Percentiles rank a stretch among this genome's conserved stretches.
Evolutionary conservation across 306 rosid species (phyloP).

Genomic region (Inga leiocalycina): DNA sequence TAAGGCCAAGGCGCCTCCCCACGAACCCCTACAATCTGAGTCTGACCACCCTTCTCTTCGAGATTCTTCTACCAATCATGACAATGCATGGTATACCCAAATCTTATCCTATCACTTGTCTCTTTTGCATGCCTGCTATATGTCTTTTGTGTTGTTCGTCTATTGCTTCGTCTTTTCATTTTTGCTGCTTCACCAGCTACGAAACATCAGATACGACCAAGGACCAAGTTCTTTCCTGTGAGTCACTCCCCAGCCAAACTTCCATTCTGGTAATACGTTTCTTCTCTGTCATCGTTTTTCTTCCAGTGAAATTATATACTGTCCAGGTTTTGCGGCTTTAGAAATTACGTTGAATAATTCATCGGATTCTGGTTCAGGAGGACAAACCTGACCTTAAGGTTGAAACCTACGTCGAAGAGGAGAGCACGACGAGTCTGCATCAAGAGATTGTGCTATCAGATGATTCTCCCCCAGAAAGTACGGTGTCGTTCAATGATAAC

Average conservation of each 20-base stretch:
- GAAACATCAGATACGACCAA: neutral
- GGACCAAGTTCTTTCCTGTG: constrained; percentile 24
- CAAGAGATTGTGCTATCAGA: constrained; percentile 47
- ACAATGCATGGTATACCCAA: constrained; percentile 9
- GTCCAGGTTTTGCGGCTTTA: constrained; percentile 7
- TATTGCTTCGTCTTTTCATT: neutral
- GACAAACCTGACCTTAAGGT: constrained; percentile 31
- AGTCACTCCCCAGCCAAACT: constrained; percentile 22
- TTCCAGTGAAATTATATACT: neutral
- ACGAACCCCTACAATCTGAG: constrained; percentile 5
- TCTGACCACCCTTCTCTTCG: neutral
- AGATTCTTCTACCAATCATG: neutral
- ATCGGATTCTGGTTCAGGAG: constrained; percentile 32
- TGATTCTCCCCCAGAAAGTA: constrained; percentile 42
- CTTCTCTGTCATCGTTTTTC: neutral
- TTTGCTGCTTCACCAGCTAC: neutral
- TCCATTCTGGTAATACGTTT: constrained; percentile 34
- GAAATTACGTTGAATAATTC: neutral
- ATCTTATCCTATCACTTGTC: neutral
- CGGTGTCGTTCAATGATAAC: constrained; percentile 30
- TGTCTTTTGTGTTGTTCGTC: neutral
- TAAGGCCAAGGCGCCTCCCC: neutral
- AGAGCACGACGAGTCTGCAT: constrained; percentile 4
- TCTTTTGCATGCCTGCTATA: neutral
- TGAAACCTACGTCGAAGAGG: neutral